Evolutionary conservation across 768 basidiomycete genomes (phyloP), one percentile per base, ranked within the genome.

Genomic region (Termitomyces bulborhizus): DNA sequence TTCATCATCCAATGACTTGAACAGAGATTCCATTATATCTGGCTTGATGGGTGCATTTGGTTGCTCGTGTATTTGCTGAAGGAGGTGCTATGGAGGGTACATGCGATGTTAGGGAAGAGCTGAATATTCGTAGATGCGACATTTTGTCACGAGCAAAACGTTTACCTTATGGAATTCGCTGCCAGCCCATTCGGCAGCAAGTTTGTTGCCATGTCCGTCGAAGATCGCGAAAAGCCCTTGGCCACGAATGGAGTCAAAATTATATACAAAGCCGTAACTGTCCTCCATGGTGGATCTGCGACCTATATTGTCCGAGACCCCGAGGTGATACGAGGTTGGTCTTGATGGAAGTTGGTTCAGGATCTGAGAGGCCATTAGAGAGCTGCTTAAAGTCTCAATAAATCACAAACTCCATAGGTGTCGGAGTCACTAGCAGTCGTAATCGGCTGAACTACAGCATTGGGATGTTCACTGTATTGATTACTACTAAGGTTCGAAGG

Each of bases 151-250:
- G 7, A 32, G 16, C 26, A 50, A 6, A n/a, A 27, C 44, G 53
- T 31, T 51, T 53, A 60, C 59, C 46, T 60, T 57, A 42, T 60
- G 56, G 6, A 60, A 60, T 55, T 60, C 59, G 5, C 53, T 54
- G 16, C 59, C 59, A 51, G 56, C 50, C 59, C 59, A 60, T 34
- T 60, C 56, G 7, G 59, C 59, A 27, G 56, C 56, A 5, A 60
- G 53, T 47, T 60, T 60, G 26, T 60, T 60, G 36, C 59, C 59
- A 46, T 60, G 59, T 8, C 59, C 59, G 50, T 60, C 59, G 21
- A 57, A 60, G 24, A 60, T 53, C 12, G 51, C 56, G 29, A 60
- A 60, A 6, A 60, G 32, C 6, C 59, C 59, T 41, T 60, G 59
- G 9, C 59, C 59, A 29, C 59, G 54, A 34, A 60, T 57, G 12